Percentiles rank a stretch among this genome's conserved stretches.
Conservation (phyloP, 306 rosid species). For the Ceratonia siliqua region DNA sequence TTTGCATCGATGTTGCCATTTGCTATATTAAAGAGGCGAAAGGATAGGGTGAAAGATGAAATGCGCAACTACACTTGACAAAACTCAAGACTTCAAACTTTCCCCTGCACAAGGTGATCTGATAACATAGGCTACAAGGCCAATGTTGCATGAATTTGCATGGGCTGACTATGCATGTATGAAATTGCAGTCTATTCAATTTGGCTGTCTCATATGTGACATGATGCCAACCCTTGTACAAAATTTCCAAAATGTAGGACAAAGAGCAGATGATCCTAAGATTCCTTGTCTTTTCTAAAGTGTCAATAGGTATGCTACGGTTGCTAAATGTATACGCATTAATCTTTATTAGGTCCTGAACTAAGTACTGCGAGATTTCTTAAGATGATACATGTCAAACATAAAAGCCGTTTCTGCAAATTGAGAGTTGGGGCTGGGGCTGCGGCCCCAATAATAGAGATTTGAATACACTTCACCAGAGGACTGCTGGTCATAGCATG, state of each 20-base stretch:
- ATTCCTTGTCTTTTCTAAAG: background rate
- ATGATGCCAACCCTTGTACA: conserved; percentile 23
- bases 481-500: background rate
- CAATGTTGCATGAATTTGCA: conserved; percentile 20
- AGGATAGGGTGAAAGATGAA: conserved; percentile 5
- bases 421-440: background rate
- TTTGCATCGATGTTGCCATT: background rate
- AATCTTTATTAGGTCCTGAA: background rate
- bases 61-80: background rate
- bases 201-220: conserved; percentile 27
- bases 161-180: background rate
- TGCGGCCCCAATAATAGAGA: background rate
- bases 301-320: background rate
- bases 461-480: background rate
- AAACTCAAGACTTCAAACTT: background rate
- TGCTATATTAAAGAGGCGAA: conserved; percentile 18
- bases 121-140: background rate
- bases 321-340: conserved; percentile 14
- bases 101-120: conserved; percentile 22
- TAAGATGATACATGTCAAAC: background rate
- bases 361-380: background rate
- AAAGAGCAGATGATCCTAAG: background rate
- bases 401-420: background rate
- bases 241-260: background rate
- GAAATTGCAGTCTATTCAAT: conserved; percentile 2